Evolutionary conservation across 176 grass and related monocot genomes (phyloP), one percentile per base, ranked within the genome.

Genomic region (Lolium rigidum): DNA sequence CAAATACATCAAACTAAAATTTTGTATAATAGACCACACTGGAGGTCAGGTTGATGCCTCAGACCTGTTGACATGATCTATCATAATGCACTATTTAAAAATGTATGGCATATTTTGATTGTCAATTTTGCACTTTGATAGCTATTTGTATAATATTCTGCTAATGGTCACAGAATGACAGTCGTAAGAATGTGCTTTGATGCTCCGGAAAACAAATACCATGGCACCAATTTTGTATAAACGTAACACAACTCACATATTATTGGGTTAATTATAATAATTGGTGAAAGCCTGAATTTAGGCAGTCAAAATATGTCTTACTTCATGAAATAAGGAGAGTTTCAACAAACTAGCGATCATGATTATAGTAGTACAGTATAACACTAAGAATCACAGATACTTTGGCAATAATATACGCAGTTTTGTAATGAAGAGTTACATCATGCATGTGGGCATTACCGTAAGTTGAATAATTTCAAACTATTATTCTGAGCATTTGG

Each of bases 21-120:
- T 68, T 76, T 7, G 21, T 68, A 67, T 43, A 46, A 83, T 43
- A 16, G 18, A 70, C 50, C 5, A 84, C 28, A 74, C n/a, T 51
- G 4, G 52, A 70, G 8, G 6, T 14, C 18, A 48, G 1, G n/a
- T 48, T 18, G 64, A 71, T 50, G 59, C n/a, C 28, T 86, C n/a
- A 64, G 0, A 78, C 10, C 11, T 77, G 10, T 17, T 9, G 3
- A 7, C 20, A 38, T 31, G 20, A 47, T 67, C 13, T 66, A 66
- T 37, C 64, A 67, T 67, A 64, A 12, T 28, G 24, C 4, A 2
- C 25, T 3, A 6, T 26, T 74, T 74, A 44, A 50, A 73, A 48
- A 74, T 26, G 71, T 22, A 74, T 13, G 14, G 21, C 14, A 13
- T 24, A 74, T 50, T 74, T 26, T 74, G 13, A 51, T 75, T 28